A percentile compares a stretch with the other conserved stretches of the same genome.
Conservation (phyloP, 2,329 filamentous ascomycete species). For the Microdochium paspali region DNA sequence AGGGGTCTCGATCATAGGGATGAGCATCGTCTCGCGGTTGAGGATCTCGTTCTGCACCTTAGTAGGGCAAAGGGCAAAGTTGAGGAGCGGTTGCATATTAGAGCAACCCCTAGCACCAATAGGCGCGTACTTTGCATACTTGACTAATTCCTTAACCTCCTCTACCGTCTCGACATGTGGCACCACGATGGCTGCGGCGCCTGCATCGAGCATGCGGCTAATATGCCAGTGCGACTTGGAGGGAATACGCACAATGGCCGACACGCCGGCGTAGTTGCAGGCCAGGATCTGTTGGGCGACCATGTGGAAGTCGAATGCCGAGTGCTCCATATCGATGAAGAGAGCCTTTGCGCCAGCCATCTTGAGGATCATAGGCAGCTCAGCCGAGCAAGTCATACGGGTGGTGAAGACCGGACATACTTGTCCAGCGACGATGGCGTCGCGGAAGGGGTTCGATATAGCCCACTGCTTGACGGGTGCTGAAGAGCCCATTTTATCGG, state of each 20-base stretch:
- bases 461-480: not conserved
- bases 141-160: conserved; percentile 24
- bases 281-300: conserved; percentile 27
- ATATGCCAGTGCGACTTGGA: conserved; percentile 27
- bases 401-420: conserved; percentile 1
- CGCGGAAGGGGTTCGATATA: not conserved
- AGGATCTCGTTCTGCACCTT: conserved; percentile 21
- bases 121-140: conserved; percentile 25
- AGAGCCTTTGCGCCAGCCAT: conserved; percentile 29
- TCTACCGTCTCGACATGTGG: conserved; percentile 27
- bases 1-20: conserved; percentile 32
- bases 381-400: conserved; percentile 23
- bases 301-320: conserved; percentile 23
- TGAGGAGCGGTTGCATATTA: conserved; percentile 23
- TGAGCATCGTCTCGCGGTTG: conserved; percentile 25
- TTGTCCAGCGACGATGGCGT: not conserved
- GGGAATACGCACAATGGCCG: conserved; percentile 29
- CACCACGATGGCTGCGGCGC: conserved; percentile 28
- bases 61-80: conserved; percentile 22
- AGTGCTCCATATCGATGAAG: conserved; percentile 35
- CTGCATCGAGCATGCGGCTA: conserved; percentile 27
- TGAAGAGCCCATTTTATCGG: not conserved
- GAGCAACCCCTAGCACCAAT: conserved; percentile 23
- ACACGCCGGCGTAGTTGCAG: conserved; percentile 25
- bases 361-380: conserved; percentile 26